Conservation (phyloP, 78 protist species). For the Trichosphaerium sp. region DNA sequence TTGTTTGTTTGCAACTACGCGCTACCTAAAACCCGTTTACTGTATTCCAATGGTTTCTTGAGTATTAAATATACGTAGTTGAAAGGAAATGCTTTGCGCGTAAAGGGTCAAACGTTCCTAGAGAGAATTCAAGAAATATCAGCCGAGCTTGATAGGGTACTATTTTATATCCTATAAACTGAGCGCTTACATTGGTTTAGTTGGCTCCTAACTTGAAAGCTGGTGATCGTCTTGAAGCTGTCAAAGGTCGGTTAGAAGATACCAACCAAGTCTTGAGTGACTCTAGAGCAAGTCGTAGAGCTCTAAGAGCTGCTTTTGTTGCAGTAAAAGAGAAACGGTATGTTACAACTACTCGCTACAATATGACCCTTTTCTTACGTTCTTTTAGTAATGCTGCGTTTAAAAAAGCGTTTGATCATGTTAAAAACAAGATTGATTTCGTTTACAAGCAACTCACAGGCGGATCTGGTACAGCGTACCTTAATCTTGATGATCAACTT, state of each 20-base stretch:
- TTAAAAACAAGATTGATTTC: neutral
- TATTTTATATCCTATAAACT: too few species aligned
- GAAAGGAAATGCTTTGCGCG: too few species aligned
- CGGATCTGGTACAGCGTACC: slow-evolving; percentile 58
- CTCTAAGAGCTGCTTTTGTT: neutral
- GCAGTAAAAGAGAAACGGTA: neutral
- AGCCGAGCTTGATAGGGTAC: too few species aligned
- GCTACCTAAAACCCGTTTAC: too few species aligned
- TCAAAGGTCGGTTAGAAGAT: neutral
- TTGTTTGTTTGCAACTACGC: too few species aligned
- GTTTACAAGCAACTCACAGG: slow-evolving; percentile 73
- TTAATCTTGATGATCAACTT: slow-evolving; percentile 59
- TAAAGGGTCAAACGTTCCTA: too few species aligned
- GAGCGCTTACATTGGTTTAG: too few species aligned
- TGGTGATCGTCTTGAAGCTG: slow-evolving; percentile 10
- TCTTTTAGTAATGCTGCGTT: neutral
- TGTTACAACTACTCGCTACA: neutral
- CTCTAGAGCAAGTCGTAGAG: too few species aligned
- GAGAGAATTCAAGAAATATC: too few species aligned
- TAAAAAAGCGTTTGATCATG: neutral
- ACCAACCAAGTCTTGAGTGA: neutral
- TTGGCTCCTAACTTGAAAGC: slow-evolving; percentile 68
- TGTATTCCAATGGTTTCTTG: too few species aligned
- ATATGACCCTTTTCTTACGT: neutral
- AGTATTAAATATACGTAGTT: too few species aligned